These are phyloP conservation scores for Mycena maculata DNA, from an alignment of 768 basidiomycete genomes.

Conservation along the genomic window DNA sequence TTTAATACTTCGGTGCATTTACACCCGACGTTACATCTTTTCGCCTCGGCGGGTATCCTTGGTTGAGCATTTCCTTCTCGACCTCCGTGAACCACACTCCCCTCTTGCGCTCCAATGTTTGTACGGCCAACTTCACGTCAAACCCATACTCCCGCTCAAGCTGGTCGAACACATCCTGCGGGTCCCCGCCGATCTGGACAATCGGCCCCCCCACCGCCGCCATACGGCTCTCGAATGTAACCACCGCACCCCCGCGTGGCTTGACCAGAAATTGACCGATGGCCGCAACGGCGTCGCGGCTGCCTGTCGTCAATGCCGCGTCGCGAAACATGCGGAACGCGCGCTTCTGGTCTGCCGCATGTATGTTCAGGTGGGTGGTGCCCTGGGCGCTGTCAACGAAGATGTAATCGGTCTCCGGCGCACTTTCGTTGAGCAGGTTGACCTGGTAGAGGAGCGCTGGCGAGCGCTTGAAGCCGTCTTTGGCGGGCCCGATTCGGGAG, in stretches of 20 bases:
- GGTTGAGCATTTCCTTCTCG: background rate
- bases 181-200: background rate
- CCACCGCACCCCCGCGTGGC: background rate
- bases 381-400: too few relatives aligned
- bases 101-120: constrained; percentile 1
- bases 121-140: background rate
- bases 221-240: background rate
- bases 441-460: constrained; percentile 7
- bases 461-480: constrained; percentile 9
- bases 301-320: background rate
- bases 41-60: background rate
- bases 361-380: too few relatives aligned
- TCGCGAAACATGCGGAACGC: constrained; percentile 13
- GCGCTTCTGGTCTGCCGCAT: too few relatives aligned
- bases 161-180: constrained; percentile 8
- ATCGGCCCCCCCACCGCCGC: background rate
- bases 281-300: background rate
- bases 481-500: background rate
- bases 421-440: background rate
- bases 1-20: too few relatives aligned
- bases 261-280: constrained; percentile 15
- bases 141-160: constrained; percentile 5
- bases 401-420: background rate
- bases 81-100: background rate
- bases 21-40: background rate